Conservation (phyloP, 306 rosid species). For the Prunus mira region DNA sequence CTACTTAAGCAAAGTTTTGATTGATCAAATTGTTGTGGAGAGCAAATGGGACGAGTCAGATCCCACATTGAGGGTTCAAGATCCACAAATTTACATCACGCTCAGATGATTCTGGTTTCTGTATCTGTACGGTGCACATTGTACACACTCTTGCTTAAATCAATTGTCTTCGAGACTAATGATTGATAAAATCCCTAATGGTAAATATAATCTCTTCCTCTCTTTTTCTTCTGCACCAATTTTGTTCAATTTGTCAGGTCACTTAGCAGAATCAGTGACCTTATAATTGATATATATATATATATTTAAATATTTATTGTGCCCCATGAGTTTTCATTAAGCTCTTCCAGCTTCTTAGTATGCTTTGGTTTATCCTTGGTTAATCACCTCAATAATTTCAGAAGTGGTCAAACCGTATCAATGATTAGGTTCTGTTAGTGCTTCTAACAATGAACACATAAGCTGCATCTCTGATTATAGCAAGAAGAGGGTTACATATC, state of each 20-base stretch:
- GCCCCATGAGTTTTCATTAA: not conserved
- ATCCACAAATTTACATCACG: not conserved
- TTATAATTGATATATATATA: too few relatives aligned
- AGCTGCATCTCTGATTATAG: not conserved
- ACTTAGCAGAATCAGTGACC: not conserved
- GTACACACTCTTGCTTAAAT: not conserved
- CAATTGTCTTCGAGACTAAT: not conserved
- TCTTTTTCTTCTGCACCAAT: not conserved
- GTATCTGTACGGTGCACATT: not conserved
- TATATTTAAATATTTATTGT: too few relatives aligned
- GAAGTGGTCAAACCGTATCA: not conserved
- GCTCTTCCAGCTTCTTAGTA: not conserved
- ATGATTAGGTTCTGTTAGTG: not conserved
- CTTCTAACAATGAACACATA: not conserved
- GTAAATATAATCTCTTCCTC: not conserved
- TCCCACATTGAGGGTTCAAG: not conserved
- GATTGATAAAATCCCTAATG: not conserved
- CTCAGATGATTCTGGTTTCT: not conserved
- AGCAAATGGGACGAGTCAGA: not conserved
- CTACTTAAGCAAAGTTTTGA: not conserved
- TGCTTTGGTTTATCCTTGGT: not conserved
- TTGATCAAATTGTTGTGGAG: not conserved
- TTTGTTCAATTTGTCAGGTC: not conserved
- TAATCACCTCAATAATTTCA: not conserved
- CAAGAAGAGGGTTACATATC: not conserved